phyloP scores from a whole-genome alignment of 1,139 yeast species.

The Saccharomyces hybrid region DNA sequence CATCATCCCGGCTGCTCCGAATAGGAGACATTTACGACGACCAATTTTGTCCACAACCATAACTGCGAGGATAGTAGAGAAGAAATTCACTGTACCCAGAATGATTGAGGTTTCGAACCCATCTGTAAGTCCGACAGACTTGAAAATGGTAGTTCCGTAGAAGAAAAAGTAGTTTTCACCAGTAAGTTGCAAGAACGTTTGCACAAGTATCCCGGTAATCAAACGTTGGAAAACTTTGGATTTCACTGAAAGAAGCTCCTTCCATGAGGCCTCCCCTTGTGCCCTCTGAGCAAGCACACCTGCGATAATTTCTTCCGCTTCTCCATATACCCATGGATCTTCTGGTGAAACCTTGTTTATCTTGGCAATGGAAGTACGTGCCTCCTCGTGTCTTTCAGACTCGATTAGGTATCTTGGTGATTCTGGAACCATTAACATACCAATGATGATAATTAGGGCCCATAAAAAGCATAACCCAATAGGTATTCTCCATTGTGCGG shows the following conservation, averaged over 20 bases:
- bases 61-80: neutral
- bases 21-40: neutral
- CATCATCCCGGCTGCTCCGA: neutral
- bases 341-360: slow-evolving; percentile 37
- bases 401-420: slow-evolving; percentile 59
- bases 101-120: neutral
- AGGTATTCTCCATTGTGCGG: slow-evolving; percentile 55
- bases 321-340: slow-evolving; percentile 22
- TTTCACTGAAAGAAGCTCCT: neutral
- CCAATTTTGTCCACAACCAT: neutral
- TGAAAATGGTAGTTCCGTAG: neutral
- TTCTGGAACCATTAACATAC: slow-evolving; percentile 57
- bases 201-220: neutral
- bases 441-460: slow-evolving; percentile 45
- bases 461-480: slow-evolving; percentile 49
- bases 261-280: neutral
- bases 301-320: neutral
- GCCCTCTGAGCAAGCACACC: neutral
- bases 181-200: neutral
- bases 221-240: neutral
- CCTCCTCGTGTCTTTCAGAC: slow-evolving; percentile 40
- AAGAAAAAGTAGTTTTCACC: neutral
- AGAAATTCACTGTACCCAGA: neutral
- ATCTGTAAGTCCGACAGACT: neutral
- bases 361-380: slow-evolving; percentile 39